Evolutionary conservation across 345 rosid genomes (phyloP).

Genomic region (Clausena lansium): DNA sequence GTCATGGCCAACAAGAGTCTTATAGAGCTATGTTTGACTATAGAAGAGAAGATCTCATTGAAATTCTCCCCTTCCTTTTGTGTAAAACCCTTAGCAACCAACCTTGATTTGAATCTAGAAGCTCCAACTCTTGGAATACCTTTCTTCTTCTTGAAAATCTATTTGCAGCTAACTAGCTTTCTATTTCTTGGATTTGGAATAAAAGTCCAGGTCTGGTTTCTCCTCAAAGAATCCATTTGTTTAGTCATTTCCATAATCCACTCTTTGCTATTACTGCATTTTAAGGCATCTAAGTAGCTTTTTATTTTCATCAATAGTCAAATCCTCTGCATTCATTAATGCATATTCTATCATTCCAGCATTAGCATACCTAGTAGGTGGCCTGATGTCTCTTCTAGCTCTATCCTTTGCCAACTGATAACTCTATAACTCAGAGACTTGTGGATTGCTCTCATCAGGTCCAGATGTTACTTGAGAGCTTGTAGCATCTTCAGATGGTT

Average conservation of each 20-base stretch:
- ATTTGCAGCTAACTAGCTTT: neutral
- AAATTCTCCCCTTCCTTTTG: neutral
- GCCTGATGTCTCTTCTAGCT: neutral
- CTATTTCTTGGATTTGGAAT: neutral
- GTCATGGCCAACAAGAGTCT: neutral
- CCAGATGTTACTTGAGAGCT: too few species aligned
- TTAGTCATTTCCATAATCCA: neutral
- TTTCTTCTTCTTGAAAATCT: neutral
- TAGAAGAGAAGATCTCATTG: neutral
- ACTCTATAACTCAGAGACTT: too few species aligned
- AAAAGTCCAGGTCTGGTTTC: too few species aligned
- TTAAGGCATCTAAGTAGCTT: too few species aligned
- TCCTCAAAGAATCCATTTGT: too few species aligned
- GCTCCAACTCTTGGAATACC: neutral
- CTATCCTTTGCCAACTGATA: neutral
- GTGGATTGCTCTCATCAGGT: accelerated
- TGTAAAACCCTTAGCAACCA: neutral
- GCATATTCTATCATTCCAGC: neutral
- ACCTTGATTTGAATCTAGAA: neutral
- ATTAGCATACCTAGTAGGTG: neutral
- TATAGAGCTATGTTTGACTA: neutral
- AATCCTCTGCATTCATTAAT: too few species aligned
- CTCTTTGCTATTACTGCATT: too few species aligned
- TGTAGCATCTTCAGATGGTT: too few species aligned
- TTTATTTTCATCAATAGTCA: too few species aligned